Conservation (phyloP, 805 yeast genomes). For the Clavispora fructus region DNA sequence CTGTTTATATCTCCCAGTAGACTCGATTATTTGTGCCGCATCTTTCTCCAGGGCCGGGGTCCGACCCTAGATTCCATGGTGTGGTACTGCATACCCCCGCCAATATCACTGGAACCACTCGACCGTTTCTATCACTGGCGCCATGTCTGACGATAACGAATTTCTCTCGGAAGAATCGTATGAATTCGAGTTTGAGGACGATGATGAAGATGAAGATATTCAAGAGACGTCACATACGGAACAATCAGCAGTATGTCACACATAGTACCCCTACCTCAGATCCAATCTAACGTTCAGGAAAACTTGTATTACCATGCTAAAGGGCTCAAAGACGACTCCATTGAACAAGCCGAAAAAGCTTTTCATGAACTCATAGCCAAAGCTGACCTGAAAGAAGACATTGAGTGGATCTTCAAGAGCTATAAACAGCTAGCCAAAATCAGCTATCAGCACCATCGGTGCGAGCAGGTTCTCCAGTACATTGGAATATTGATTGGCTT, state of each 20-base stretch:
- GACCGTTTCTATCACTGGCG: background rate
- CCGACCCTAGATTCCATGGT: background rate
- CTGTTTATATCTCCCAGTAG: no score
- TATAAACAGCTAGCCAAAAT: slow-evolving; percentile 39
- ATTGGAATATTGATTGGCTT: slow-evolving; percentile 20
- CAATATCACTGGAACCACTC: background rate
- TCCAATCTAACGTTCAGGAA: slow-evolving; percentile 20
- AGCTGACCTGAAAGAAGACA: slow-evolving; percentile 18
- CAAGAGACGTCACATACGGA: slow-evolving; percentile 19
- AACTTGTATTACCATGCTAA: slow-evolving; percentile 34
- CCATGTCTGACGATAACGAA: slow-evolving; percentile 34
- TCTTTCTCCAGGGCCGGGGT: no score
- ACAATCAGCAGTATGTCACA: slow-evolving; percentile 12
- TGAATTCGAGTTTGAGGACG: slow-evolving; percentile 33
- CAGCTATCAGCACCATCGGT: slow-evolving; percentile 18
- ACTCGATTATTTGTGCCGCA: no score
- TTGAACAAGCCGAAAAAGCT: slow-evolving; percentile 4
- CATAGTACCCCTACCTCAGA: background rate
- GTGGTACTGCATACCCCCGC: background rate
- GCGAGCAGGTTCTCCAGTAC: slow-evolving; percentile 17
- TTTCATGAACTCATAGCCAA: slow-evolving; percentile 14
- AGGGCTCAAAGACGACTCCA: slow-evolving; percentile 29
- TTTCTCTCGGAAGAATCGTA: slow-evolving; percentile 35
- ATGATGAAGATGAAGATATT: slow-evolving; percentile 24
- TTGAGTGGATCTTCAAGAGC: slow-evolving; percentile 35